Percentiles rank a stretch among this genome's conserved stretches.
phyloP scores from a whole-genome alignment of 208 protist species.

The Crithidia brevicula region DNA sequence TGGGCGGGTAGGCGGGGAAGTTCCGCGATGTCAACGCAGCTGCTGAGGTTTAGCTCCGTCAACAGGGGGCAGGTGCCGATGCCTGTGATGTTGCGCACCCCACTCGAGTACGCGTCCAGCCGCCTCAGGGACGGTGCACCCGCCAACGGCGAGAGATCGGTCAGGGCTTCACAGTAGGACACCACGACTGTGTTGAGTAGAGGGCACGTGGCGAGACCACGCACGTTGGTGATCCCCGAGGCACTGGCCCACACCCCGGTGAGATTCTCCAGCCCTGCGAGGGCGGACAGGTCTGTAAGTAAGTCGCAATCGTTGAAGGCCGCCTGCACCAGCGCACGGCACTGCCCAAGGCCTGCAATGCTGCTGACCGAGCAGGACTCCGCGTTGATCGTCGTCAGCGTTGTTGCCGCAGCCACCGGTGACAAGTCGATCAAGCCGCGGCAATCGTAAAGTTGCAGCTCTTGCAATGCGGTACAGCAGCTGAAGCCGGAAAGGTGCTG shows the following conservation, averaged over 20 bases:
- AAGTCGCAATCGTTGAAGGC: conserved; percentile 7
- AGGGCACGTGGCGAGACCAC: conserved; percentile 7
- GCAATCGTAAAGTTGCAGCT: neutral
- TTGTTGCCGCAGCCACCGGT: neutral
- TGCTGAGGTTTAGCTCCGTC: neutral
- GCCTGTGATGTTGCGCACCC: neutral
- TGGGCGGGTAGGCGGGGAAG: neutral
- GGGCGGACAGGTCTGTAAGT: conserved; percentile 5
- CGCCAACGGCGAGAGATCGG: conserved; percentile 6
- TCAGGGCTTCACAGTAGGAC: conserved; percentile 3
- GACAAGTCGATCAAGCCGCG: conserved; percentile 8
- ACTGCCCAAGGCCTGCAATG: conserved; percentile 8
- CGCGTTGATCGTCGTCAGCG: neutral
- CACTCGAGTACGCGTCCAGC: neutral
- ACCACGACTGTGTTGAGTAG: neutral
- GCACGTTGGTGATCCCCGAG: conserved; percentile 3
- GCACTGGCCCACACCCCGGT: neutral
- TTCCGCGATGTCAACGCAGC: conserved; percentile 4
- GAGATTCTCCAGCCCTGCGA: conserved; percentile 9
- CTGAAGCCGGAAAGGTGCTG: conserved; percentile 10
- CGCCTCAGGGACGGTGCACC: conserved; percentile 2
- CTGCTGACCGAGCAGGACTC: conserved; percentile 14
- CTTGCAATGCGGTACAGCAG: neutral
- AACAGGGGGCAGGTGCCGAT: neutral
- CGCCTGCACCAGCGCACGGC: conserved; percentile 1